Evolutionary conservation across 768 basidiomycete genomes (phyloP).

Genomic region (Hypholoma fasciculare): DNA sequence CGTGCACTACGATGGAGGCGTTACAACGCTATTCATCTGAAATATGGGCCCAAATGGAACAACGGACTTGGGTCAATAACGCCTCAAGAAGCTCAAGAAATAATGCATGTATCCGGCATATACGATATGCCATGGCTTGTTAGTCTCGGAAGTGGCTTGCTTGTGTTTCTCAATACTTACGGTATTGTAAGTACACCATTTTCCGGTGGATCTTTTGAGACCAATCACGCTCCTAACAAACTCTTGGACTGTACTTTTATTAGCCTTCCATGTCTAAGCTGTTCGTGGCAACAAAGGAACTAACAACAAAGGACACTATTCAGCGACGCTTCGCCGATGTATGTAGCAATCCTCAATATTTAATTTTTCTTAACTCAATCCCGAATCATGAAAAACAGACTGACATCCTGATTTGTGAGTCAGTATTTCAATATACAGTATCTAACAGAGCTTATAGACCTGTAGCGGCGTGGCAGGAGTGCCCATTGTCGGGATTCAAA

Average conservation of each 20-base stretch:
- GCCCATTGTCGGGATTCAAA: slow-evolving; percentile 30
- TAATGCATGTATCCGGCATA: slow-evolving; percentile 30
- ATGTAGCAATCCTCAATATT: slow-evolving; percentile 17
- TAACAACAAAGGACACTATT: slow-evolving; percentile 33
- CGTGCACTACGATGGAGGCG: slow-evolving; percentile 40
- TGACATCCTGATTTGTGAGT: slow-evolving; percentile 41
- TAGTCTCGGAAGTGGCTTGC: not conserved
- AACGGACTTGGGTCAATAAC: slow-evolving; percentile 30
- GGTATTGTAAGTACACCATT: not conserved
- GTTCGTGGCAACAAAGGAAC: slow-evolving; percentile 39
- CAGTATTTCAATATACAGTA: slow-evolving; percentile 1
- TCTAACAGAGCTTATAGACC: not conserved
- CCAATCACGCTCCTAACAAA: not conserved
- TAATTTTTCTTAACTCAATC: not conserved
- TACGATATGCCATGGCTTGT: slow-evolving; percentile 49
- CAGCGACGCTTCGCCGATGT: slow-evolving; percentile 51
- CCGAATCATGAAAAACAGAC: slow-evolving; percentile 28
- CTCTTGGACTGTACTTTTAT: not conserved
- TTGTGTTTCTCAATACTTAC: not conserved
- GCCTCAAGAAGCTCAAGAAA: slow-evolving; percentile 45
- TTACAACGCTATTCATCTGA: slow-evolving; percentile 40
- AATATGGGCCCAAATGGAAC: slow-evolving; percentile 35
- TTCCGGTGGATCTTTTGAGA: not conserved
- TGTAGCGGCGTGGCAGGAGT: slow-evolving; percentile 36
- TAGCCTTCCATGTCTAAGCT: slow-evolving; percentile 49